These are phyloP conservation scores for Botryobasidium botryosum DNA, from an alignment of 768 basidiomycete genomes.

Conservation along the genomic window DNA sequence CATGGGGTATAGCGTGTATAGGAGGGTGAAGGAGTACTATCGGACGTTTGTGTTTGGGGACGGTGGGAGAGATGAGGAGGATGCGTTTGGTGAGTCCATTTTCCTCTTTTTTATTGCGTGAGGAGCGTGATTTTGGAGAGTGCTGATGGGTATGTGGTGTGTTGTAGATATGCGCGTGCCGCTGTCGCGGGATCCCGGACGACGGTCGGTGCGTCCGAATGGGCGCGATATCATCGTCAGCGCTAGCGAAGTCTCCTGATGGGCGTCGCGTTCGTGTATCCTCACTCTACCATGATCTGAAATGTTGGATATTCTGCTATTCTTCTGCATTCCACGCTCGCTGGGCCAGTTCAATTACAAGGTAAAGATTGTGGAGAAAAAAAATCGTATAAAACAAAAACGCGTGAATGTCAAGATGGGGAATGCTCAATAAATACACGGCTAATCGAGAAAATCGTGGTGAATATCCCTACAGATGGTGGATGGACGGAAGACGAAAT, in stretches of 20 bases:
- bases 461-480: too few species aligned
- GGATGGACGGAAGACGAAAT: too few species aligned
- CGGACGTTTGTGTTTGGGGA: constrained; percentile 50
- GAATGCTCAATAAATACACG: too few species aligned
- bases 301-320: too few species aligned
- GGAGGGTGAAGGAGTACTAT: constrained; percentile 83
- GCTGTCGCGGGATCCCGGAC: constrained; percentile 22
- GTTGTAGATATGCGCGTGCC: constrained; percentile 29
- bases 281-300: too few species aligned
- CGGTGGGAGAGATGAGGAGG: constrained; percentile 68
- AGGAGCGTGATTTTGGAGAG: constrained; percentile 3
- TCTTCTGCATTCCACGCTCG: too few species aligned
- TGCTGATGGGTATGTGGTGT: neutral
- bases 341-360: too few species aligned
- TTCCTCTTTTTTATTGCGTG: neutral
- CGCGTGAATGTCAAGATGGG: too few species aligned
- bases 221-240: constrained; percentile 24
- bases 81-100: constrained; percentile 63
- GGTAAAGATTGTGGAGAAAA: too few species aligned
- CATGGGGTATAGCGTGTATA: constrained; percentile 84
- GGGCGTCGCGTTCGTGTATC: too few species aligned
- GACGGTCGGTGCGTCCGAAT: constrained; percentile 22
- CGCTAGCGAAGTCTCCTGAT: neutral
- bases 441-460: too few species aligned
- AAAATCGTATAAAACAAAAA: too few species aligned